Conservation (phyloP, 805 yeast genomes). For the Myxozyma lipomycoides region DNA sequence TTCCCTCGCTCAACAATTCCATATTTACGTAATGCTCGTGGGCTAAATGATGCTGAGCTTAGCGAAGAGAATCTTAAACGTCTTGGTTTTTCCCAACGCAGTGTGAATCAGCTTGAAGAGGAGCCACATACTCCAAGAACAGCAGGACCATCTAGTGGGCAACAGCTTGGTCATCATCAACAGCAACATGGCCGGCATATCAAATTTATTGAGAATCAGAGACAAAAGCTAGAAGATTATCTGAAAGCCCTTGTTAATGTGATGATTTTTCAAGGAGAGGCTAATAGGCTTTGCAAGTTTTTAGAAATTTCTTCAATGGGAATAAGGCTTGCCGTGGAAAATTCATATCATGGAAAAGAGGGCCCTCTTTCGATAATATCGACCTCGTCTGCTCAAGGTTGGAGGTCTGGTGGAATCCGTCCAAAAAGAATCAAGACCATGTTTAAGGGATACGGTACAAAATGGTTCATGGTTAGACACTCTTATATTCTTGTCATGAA, state of each 20-base stretch:
- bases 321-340: constrained; percentile 74
- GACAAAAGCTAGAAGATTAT: constrained; percentile 56
- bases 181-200: not conserved
- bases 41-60: constrained; percentile 11
- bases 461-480: constrained; percentile 86
- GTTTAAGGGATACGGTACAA: constrained; percentile 85
- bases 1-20: constrained; percentile 41
- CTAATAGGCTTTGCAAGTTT: constrained; percentile 78
- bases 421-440: constrained; percentile 76
- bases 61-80: constrained; percentile 6
- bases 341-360: constrained; percentile 80
- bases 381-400: constrained; percentile 83
- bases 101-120: not conserved
- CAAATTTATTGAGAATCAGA: constrained; percentile 21
- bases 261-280: constrained; percentile 70
- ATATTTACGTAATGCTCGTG: constrained; percentile 27
- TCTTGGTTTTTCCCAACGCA: constrained; percentile 1
- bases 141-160: not conserved
- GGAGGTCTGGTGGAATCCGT: constrained; percentile 89
- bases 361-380: constrained; percentile 79
- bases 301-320: constrained; percentile 88
- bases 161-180: not conserved
- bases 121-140: not conserved
- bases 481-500: constrained; percentile 83
- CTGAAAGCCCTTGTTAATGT: constrained; percentile 56